A percentile compares a stretch with the other conserved stretches of the same genome.
Evolutionary conservation across 371 early-diverging fungal genomes (phyloP).

Genomic region (Funneliformis caledonium): DNA sequence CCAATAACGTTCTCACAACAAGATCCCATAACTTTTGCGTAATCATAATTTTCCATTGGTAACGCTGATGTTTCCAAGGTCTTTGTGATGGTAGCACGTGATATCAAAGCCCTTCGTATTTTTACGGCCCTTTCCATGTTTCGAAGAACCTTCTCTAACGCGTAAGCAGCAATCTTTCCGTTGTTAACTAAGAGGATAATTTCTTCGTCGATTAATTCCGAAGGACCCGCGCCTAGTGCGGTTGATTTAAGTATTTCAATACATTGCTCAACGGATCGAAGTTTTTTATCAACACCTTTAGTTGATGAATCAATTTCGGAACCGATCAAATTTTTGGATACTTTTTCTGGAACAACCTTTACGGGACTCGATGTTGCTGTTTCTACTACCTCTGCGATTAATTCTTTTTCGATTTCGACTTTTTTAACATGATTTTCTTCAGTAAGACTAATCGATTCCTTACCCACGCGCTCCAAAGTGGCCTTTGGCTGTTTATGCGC

Average conservation of each 20-base stretch:
- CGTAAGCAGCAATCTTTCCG: constrained; percentile 80
- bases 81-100: constrained; percentile 70
- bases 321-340: not conserved
- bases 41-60: constrained; percentile 86
- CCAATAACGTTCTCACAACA: constrained; percentile 99
- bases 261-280: constrained; percentile 71
- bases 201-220: constrained; percentile 72
- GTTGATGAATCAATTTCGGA: not conserved
- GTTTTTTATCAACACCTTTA: constrained; percentile 36
- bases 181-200: constrained; percentile 71
- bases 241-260: constrained; percentile 59
- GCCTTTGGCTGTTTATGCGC: constrained; percentile 43
- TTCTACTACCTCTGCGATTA: not conserved
- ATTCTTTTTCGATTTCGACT: not conserved
- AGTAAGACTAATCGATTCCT: not conserved
- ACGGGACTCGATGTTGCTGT: not conserved
- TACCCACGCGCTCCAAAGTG: not conserved
- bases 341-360: not conserved
- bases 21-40: constrained; percentile 85
- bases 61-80: constrained; percentile 69
- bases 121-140: constrained; percentile 84
- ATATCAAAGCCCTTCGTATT: constrained; percentile 79
- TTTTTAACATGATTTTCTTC: not conserved
- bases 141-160: constrained; percentile 80
- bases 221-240: constrained; percentile 47